Percentiles rank a stretch among this genome's conserved stretches.
Evolutionary conservation across 352 stramenopile genomes (phyloP).

Genomic region (Globisporangium uncinulatum): DNA sequence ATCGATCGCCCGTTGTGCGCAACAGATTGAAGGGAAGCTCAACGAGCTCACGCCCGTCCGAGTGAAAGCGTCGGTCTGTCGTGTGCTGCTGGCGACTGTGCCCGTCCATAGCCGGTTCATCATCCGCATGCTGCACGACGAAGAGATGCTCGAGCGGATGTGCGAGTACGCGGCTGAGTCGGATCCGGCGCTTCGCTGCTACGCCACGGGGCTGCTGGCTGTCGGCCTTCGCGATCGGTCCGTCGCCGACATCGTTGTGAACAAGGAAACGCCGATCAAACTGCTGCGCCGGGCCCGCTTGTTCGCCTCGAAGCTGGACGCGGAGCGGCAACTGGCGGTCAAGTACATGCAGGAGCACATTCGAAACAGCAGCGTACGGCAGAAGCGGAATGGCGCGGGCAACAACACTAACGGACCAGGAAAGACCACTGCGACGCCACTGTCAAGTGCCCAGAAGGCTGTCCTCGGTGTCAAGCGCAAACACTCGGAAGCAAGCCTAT

Average conservation of each 20-base stretch:
- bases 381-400: conserved; percentile 24
- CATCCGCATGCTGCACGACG: conserved; percentile 68
- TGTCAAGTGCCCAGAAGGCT: neutral
- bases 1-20: neutral
- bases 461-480: conserved; percentile 35
- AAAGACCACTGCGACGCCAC: conserved; percentile 1
- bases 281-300: conserved; percentile 67
- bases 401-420: neutral
- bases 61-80: conserved; percentile 65
- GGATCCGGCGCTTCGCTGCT: conserved; percentile 57
- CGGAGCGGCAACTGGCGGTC: conserved; percentile 52
- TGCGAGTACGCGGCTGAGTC: conserved; percentile 59
- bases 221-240: conserved; percentile 76
- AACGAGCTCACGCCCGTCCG: conserved; percentile 45
- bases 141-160: conserved; percentile 69
- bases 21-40: conserved; percentile 61
- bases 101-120: conserved; percentile 71
- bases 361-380: conserved; percentile 22
- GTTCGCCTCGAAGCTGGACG: conserved; percentile 75
- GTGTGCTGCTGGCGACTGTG: conserved; percentile 66
- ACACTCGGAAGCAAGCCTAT: conserved; percentile 24
- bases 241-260: conserved; percentile 76
- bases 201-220: conserved; percentile 69
- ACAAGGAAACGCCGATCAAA: conserved; percentile 69
- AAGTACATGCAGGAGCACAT: conserved; percentile 78